Evolutionary conservation across 2,329 filamentous ascomycete genomes (phyloP).

Genomic region (Aspergillus clavatus): DNA sequence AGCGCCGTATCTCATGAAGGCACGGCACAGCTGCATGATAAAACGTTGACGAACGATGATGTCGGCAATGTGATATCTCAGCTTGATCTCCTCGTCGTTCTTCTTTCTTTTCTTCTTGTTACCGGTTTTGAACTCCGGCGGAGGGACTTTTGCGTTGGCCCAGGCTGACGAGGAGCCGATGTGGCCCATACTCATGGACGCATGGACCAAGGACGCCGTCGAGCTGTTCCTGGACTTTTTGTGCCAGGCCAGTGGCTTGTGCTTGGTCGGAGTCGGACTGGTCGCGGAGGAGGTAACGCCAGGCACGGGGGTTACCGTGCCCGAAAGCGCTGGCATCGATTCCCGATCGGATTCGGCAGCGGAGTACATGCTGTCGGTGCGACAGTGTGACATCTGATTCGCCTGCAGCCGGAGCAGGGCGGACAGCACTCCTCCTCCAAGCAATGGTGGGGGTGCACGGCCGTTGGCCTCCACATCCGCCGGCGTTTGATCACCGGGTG

Average conservation of each 20-base stretch:
- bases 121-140: neutral
- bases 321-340: neutral
- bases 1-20: slow-evolving; percentile 27
- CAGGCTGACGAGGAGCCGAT: slow-evolving; percentile 12
- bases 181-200: slow-evolving; percentile 11
- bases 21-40: slow-evolving; percentile 27
- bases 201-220: slow-evolving; percentile 19
- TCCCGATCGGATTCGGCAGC: slow-evolving; percentile 1
- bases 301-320: neutral
- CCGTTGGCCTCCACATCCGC: slow-evolving; percentile 5
- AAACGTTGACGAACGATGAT: slow-evolving; percentile 56
- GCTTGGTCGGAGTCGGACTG: neutral
- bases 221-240: slow-evolving; percentile 23
- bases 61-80: slow-evolving; percentile 49
- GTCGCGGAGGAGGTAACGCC: neutral
- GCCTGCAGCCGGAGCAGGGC: slow-evolving; percentile 6
- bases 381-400: slow-evolving; percentile 2
- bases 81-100: neutral
- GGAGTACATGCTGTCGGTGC: slow-evolving; percentile 2
- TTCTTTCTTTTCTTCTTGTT: slow-evolving; percentile 6
- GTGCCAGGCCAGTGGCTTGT: slow-evolving; percentile 22
- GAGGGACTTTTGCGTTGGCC: neutral
- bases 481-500: neutral
- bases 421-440: slow-evolving; percentile 6
- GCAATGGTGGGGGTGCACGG: neutral